A percentile compares a stretch with the other conserved stretches of the same genome.
phyloP scores from a whole-genome alignment of 2,329 filamentous ascomycete genomes.

The Fusarium sp. region DNA sequence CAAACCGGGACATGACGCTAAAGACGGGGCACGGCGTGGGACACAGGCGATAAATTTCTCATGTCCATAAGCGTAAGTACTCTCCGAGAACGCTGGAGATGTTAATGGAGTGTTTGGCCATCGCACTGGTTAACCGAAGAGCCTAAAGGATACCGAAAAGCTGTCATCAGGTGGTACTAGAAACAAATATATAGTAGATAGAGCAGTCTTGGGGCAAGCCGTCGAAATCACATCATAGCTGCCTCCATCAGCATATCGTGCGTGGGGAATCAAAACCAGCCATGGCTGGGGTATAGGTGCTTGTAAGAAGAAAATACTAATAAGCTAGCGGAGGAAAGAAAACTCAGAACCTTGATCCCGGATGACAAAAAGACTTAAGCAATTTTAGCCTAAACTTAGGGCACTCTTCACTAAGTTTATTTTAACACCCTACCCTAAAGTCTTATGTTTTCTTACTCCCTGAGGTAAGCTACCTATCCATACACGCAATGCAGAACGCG shows the following conservation, averaged over 20 bases:
- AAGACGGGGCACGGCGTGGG: slow-evolving; percentile 12
- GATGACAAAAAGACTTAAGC: too few species aligned
- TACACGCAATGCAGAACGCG: neutral
- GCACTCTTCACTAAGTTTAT: too few species aligned
- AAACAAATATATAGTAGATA: neutral
- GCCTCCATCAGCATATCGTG: neutral
- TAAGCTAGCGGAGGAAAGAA: too few species aligned
- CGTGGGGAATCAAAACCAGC: neutral
- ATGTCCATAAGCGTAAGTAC: neutral
- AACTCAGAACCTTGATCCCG: too few species aligned
- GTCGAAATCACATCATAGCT: neutral
- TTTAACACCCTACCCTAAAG: too few species aligned
- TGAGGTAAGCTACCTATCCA: neutral
- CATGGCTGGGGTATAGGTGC: neutral
- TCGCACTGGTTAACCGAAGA: neutral
- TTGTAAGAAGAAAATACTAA: neutral
- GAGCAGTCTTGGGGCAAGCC: neutral
- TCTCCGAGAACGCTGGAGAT: neutral
- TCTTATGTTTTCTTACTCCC: too few species aligned
- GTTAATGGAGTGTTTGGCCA: neutral
- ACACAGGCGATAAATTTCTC: slow-evolving; percentile 24
- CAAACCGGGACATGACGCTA: slow-evolving; percentile 36
- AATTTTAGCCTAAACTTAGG: too few species aligned
- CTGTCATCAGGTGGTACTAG: neutral
- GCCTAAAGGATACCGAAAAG: neutral